Evolutionary conservation across 257 asterid genomes (phyloP).

Genomic region (Hygrophila difformis): DNA sequence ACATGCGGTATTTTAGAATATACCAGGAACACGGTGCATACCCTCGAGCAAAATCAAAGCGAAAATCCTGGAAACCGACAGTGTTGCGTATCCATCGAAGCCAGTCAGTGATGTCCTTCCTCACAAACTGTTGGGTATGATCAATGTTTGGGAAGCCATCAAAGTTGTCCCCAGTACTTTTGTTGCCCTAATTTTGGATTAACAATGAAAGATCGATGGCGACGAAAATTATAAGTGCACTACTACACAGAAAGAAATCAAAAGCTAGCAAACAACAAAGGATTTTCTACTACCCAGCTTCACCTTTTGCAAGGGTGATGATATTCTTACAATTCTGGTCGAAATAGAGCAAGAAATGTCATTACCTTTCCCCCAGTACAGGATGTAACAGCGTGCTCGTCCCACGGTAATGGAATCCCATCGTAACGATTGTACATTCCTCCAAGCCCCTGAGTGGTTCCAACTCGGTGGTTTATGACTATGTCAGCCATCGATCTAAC

Average conservation of each 20-base stretch:
- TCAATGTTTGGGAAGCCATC: constrained; percentile 86
- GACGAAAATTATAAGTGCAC: too few species aligned
- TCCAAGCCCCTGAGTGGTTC: constrained; percentile 79
- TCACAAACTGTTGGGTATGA: constrained; percentile 72
- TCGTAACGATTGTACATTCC: constrained; percentile 92
- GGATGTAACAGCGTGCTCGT: constrained; percentile 81
- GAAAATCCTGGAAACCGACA: constrained; percentile 92
- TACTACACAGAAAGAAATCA: too few species aligned
- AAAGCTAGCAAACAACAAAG: not conserved
- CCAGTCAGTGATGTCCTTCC: constrained; percentile 75
- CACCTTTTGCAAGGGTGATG: too few species aligned
- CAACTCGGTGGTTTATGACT: constrained; percentile 91
- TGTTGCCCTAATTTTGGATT: constrained; percentile 57
- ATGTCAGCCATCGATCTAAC: constrained; percentile 95
- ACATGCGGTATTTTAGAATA: not conserved
- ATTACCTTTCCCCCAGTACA: constrained; percentile 91
- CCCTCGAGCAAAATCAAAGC: constrained; percentile 96
- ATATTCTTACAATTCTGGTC: too few species aligned
- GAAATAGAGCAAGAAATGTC: constrained; percentile 15
- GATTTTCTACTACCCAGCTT: not conserved
- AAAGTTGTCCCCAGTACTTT: constrained; percentile 87
- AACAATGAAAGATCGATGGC: not conserved
- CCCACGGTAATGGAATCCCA: constrained; percentile 88
- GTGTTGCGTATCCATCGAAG: constrained; percentile 63
- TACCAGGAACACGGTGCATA: constrained; percentile 18